Percentiles rank a stretch among this genome's conserved stretches.
These are phyloP conservation scores for Phalaenopsis hybrid DNA, from an alignment of 116 monocot genomes.

Conservation along the genomic window DNA sequence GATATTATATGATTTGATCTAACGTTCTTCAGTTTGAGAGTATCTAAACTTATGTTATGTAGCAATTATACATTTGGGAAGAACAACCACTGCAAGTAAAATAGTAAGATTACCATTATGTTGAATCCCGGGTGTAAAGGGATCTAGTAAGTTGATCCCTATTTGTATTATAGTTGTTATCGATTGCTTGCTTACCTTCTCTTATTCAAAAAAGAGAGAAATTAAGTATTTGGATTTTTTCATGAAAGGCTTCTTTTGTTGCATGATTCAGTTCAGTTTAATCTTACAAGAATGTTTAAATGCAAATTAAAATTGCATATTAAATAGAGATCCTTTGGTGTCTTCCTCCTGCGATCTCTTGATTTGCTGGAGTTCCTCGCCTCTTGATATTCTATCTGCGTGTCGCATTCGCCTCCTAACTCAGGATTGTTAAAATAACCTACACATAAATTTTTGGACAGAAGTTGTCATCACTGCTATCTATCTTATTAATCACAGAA, in stretches of 20 bases:
- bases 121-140: not conserved
- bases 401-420: too few relatives aligned
- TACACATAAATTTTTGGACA: too few relatives aligned
- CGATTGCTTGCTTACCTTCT: not conserved
- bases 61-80: not conserved
- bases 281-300: not conserved
- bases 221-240: not conserved
- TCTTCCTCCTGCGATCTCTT: too few relatives aligned
- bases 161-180: not conserved
- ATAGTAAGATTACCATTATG: not conserved
- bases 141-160: not conserved
- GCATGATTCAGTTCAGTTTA: not conserved
- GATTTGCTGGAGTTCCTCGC: too few relatives aligned
- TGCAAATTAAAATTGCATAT: too few relatives aligned
- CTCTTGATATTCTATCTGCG: too few relatives aligned
- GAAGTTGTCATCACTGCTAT: too few relatives aligned
- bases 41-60: not conserved
- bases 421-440: too few relatives aligned
- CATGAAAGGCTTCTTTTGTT: not conserved
- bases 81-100: not conserved
- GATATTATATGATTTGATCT: not conserved
- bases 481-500: too few relatives aligned
- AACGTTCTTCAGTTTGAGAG: not conserved
- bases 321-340: too few relatives aligned
- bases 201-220: not conserved